Base-by-base conservation (phyloP, 208 protist species). In the Zelonia costaricensis region DNA sequence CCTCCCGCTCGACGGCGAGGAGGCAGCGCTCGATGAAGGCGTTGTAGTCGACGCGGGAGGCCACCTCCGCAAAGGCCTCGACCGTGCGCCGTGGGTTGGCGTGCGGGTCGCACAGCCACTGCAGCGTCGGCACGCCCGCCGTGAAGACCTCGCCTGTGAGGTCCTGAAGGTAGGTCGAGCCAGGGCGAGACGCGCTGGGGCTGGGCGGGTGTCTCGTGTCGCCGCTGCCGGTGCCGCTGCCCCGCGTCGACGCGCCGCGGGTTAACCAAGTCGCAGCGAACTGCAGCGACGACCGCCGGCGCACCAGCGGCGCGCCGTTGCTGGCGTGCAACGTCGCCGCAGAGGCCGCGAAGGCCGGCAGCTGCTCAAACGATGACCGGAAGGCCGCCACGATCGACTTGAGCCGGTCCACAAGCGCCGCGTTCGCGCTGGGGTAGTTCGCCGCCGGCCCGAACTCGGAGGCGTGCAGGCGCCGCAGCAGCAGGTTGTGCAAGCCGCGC, bases 41-140 rank as follows among this genome's bases (percentile, higher is more conserved):
- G 62, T 82, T 86, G 71, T 91, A 96, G 54, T 92, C 87, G 12
- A 58, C 56, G 4, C 87, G 81, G 16, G 91, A 93, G 30, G 85
- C 84, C 30, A 96, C 75, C 63, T 93, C 85, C 10, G 79, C 85
- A 76, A 92, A 96, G 16, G 82, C 85, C 39, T 73, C 64, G 25
- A 83, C 45, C 8, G 59, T 66, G 23, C 48, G 47, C 10, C 61
- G 56, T 28, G 61, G 54, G 27, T 65, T 49, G 27, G 67, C 62
- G 12, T 61, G 54, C 16, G 62, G 70, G 35, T 69, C 68, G 30
- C 55, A 68, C 42, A 91, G 64, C 84, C 80, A 86, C 56, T 84
- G 57, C 59, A 83, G 62, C 52, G 76, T 83, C 48, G 62, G 40
- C 46, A 60, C 40, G 20, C 64, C 40, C n/a, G 57, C 45, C 16